Evolutionary conservation across 2,329 filamentous ascomycete genomes (phyloP), one percentile per base, ranked within the genome.

Genomic region (Sporothrix protearum): DNA sequence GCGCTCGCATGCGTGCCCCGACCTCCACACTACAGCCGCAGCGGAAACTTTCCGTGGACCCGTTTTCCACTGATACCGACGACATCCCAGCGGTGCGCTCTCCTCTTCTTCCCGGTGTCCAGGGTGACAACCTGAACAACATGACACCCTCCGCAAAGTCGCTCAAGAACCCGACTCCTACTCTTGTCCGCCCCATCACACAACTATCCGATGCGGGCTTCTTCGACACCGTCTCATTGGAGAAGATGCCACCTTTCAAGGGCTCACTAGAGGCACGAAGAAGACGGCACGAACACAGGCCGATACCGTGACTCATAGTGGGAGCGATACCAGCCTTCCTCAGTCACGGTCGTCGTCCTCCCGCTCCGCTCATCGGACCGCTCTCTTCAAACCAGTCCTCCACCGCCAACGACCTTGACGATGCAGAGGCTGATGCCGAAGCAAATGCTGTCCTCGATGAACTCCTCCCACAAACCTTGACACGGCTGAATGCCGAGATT

Each of bases 381-480:
- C n/a, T 77, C 0, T 73, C 71, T 14, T 75, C 74, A 22, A 74
- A 73, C 36, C 74, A 69, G 57, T 76, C 77, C 7, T 67, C 68
- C 25, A 55, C 49, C 25, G 28, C 53, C 5, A 71, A 71, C n/a
- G n/a, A 16, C 9, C 25, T 19, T 22, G 61, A 51, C 19, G 59
- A 19, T 22, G 10, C n/a, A 16, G 55, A 68, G 1, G 42, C 30
- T 14, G 61, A 51, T n/a, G 39, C 71, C 7, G 77, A 77, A 9
- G 71, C 74, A 6, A 79, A 80, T 36, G 69, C 73, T 1, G 74
- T 76, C 0, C 76, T 80, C 5, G 78, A 83, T 25, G 74, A 76
- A 49, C 78, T 83, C 28, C 80, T 87, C 2, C 89, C 89, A 0
- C 88, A 91, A 76, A 84, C 87, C 4, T 76, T 91, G 9, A 83